Conservation (phyloP, 495 filamentous ascomycete genomes). For the Penicillium egyptiacum region DNA sequence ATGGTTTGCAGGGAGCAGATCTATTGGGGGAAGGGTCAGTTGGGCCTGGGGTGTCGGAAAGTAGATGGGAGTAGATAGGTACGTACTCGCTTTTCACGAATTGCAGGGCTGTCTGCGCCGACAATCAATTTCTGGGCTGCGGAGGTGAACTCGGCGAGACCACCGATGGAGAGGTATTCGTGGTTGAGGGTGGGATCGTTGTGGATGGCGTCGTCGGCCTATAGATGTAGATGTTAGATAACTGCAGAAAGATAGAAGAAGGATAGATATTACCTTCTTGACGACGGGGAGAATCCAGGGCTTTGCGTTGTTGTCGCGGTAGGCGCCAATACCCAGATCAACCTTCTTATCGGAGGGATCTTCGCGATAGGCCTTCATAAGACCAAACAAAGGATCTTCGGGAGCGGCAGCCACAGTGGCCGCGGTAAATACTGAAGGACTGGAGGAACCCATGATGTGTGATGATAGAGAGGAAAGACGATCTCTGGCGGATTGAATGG, state of each 20-base stretch:
- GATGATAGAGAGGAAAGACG: constrained; percentile 45
- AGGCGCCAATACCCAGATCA: constrained; percentile 94
- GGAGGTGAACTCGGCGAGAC: constrained; percentile 76
- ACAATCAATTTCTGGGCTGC: constrained; percentile 90
- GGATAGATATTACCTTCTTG: constrained; percentile 67
- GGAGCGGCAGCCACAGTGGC: constrained; percentile 85
- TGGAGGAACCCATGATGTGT: constrained; percentile 49
- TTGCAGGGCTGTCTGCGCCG: constrained; percentile 73
- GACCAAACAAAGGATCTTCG: constrained; percentile 91
- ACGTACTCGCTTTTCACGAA: constrained; percentile 76
- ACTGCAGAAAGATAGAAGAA: neutral
- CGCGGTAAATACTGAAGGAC: constrained; percentile 69
- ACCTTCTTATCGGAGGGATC: constrained; percentile 87
- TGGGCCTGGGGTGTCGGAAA: neutral
- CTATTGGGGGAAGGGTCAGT: constrained; percentile 21
- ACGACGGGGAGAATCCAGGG: constrained; percentile 98
- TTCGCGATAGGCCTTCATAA: constrained; percentile 84
- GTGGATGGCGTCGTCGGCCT: constrained; percentile 88
- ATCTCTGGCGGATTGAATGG: constrained; percentile 26
- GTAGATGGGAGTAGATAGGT: neutral
- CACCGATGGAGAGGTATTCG: constrained; percentile 97
- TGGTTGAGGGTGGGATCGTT: constrained; percentile 90
- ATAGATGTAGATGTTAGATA: constrained; percentile 13
- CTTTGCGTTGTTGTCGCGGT: constrained; percentile 92
- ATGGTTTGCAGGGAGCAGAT: constrained; percentile 58